These are phyloP conservation scores for Candida wancherniae DNA, from an alignment of 805 yeast genomes.

Conservation along the genomic window DNA sequence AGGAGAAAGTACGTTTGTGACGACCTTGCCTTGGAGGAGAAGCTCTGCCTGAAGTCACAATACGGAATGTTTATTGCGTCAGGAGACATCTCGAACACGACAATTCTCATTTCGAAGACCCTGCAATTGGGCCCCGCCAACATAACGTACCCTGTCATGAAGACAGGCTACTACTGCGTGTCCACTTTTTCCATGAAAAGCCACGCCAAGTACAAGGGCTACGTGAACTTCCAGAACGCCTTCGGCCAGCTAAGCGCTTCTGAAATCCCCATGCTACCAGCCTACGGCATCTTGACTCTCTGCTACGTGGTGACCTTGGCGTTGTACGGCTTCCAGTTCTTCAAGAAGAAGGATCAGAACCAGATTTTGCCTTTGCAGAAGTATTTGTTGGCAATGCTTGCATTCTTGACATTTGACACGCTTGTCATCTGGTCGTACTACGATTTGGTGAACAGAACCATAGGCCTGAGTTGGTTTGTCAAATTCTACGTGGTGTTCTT, in stretches of 20 bases:
- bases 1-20: slow-evolving; percentile 67
- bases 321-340: slow-evolving; percentile 80
- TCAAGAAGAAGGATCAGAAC: slow-evolving; percentile 65
- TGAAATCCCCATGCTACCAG: slow-evolving; percentile 85
- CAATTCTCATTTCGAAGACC: slow-evolving; percentile 54
- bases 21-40: slow-evolving; percentile 51
- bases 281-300: slow-evolving; percentile 80
- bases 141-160: slow-evolving; percentile 56
- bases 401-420: slow-evolving; percentile 78
- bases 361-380: slow-evolving; percentile 88
- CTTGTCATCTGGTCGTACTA: slow-evolving; percentile 88
- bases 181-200: slow-evolving; percentile 53
- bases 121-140: slow-evolving; percentile 55
- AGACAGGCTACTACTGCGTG: slow-evolving; percentile 91
- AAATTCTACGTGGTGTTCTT: slow-evolving; percentile 68
- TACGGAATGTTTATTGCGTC: slow-evolving; percentile 60
- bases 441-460: slow-evolving; percentile 66
- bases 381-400: slow-evolving; percentile 81
- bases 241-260: slow-evolving; percentile 86
- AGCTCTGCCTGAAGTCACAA: slow-evolving; percentile 49
- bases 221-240: slow-evolving; percentile 84
- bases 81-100: slow-evolving; percentile 43
- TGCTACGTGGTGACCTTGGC: slow-evolving; percentile 77
- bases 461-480: slow-evolving; percentile 52
- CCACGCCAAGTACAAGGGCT: slow-evolving; percentile 50